Evolutionary conservation across 306 rosid genomes (phyloP).

Genomic region (Quercus robur): DNA sequence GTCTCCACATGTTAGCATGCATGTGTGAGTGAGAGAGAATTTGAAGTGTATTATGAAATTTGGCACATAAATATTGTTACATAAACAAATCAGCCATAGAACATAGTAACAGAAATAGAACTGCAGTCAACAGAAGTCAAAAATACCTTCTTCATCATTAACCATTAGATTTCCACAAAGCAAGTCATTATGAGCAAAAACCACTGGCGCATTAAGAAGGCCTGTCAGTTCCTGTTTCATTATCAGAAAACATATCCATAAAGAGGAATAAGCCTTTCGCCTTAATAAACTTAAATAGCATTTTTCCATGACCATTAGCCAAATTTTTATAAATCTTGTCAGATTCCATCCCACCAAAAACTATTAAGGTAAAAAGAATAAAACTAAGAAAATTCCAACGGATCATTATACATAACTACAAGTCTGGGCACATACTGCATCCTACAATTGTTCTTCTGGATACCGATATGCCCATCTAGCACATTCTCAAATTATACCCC

Average conservation of each 20-base stretch:
- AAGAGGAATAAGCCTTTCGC: conserved; percentile 5
- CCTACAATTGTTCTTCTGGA: not conserved
- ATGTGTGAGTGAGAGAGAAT: not conserved
- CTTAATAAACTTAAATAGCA: conserved; percentile 13
- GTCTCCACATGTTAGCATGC: not conserved
- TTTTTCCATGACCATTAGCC: conserved; percentile 1
- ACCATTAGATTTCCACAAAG: conserved; percentile 94
- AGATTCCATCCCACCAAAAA: not conserved
- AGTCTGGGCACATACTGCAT: not conserved
- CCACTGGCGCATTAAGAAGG: conserved; percentile 67
- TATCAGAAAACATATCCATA: conserved; percentile 25
- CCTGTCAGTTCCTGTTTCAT: conserved; percentile 74
- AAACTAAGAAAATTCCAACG: not conserved
- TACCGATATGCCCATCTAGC: not conserved
- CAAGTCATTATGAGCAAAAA: conserved; percentile 87
- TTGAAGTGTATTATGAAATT: not conserved
- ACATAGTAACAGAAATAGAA: not conserved
- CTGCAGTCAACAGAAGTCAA: conserved; percentile 1
- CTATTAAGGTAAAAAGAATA: not conserved
- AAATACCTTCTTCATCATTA: conserved; percentile 79
- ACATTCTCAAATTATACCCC: not conserved
- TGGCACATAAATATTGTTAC: not conserved
- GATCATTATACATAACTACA: not conserved
- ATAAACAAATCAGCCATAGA: not conserved
- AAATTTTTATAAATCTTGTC: not conserved